These are phyloP conservation scores for Rhynchospora breviuscula DNA, from an alignment of 176 grass and related monocot genomes.

Conservation along the genomic window DNA sequence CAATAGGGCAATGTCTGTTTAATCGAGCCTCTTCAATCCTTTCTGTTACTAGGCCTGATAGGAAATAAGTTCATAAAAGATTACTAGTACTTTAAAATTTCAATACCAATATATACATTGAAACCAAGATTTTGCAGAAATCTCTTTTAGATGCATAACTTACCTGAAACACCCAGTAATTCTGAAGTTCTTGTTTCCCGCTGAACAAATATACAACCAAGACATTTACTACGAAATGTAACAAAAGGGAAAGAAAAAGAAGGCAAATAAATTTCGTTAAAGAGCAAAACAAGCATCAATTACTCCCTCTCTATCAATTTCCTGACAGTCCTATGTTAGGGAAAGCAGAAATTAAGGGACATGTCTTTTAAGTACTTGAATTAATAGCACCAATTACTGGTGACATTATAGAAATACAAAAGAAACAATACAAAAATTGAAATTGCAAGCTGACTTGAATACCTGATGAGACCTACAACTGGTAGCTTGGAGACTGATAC, in stretches of 20 bases:
- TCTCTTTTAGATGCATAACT: neutral
- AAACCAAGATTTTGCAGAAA: neutral
- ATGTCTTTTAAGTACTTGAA: neutral
- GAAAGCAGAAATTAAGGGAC: neutral
- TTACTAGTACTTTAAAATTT: neutral
- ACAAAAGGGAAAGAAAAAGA: neutral
- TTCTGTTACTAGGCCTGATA: slow-evolving; percentile 61
- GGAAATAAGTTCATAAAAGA: neutral
- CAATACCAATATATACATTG: neutral
- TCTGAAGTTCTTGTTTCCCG: slow-evolving; percentile 73
- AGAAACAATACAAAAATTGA: neutral
- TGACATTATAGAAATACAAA: neutral
- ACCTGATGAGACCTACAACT: slow-evolving; percentile 92
- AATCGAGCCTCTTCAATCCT: slow-evolving; percentile 53
- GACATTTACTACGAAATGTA: slow-evolving; percentile 70
- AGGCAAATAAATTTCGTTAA: neutral
- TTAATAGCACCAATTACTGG: neutral
- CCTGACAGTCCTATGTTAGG: neutral
- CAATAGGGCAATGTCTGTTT: slow-evolving; percentile 50
- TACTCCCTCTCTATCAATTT: neutral
- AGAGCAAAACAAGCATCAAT: neutral
- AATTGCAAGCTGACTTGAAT: slow-evolving; percentile 5
- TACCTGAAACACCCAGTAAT: slow-evolving; percentile 92
- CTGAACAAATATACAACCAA: slow-evolving; percentile 94
- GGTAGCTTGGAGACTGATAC: slow-evolving; percentile 80